Conservation (phyloP, 768 basidiomycete genomes). For the Lepiota subincarnata region DNA sequence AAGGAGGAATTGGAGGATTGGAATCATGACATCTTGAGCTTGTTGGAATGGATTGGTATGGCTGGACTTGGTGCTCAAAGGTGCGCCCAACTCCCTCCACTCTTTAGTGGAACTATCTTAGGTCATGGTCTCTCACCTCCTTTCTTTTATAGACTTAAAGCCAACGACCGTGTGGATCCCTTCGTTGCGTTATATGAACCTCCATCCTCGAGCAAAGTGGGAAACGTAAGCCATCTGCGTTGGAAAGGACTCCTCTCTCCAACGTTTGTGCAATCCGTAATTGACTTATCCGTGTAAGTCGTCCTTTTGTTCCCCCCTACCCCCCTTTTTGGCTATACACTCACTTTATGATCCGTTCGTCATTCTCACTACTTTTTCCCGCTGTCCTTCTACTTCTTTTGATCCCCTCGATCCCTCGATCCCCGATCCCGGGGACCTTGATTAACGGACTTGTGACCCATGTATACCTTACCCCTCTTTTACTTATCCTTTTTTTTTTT, state of each 20-base stretch:
- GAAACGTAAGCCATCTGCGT: conserved; percentile 46
- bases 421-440: background rate
- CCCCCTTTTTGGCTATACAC: background rate
- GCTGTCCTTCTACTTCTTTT: background rate
- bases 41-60: conserved; percentile 78
- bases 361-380: background rate
- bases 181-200: conserved; percentile 64
- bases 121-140: background rate
- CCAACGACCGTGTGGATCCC: conserved; percentile 63
- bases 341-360: background rate
- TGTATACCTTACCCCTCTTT: too few species aligned
- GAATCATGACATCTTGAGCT: conserved; percentile 34
- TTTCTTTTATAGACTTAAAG: conserved; percentile 40
- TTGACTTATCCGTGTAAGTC: conserved; percentile 43
- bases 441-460: too few species aligned
- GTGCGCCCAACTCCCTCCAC: conserved; percentile 28
- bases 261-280: conserved; percentile 46
- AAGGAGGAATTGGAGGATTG: conserved; percentile 46
- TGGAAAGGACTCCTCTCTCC: conserved; percentile 60
- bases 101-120: background rate
- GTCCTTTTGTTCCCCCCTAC: background rate
- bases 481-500: background rate
- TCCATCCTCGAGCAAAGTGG: conserved; percentile 41
- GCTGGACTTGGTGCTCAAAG: conserved; percentile 62
- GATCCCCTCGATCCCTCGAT: conserved; percentile 9